phyloP scores from a whole-genome alignment of 768 basidiomycete genomes.

The Stropharia rugosoannulata region DNA sequence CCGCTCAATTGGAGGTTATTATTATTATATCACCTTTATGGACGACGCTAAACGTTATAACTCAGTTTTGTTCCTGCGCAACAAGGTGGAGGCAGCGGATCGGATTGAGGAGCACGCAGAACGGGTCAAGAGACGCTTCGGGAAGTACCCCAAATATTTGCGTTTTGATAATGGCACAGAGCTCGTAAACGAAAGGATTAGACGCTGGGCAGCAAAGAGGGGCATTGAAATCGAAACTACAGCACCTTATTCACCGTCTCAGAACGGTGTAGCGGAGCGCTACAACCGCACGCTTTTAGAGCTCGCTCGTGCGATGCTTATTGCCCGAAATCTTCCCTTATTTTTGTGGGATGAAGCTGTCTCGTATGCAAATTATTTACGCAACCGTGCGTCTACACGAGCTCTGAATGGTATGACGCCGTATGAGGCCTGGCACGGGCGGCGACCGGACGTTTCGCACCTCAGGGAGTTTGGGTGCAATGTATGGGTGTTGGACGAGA shows the following conservation, averaged over 20 bases:
- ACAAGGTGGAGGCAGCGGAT: slow-evolving; percentile 13
- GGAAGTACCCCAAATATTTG: slow-evolving; percentile 6
- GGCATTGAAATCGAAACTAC: slow-evolving; percentile 31
- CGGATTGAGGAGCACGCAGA: slow-evolving; percentile 16
- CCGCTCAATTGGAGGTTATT: slow-evolving; percentile 17
- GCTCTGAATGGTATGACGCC: slow-evolving; percentile 21
- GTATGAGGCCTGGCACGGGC: slow-evolving; percentile 15
- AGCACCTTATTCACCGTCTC: slow-evolving; percentile 33
- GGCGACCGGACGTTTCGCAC: slow-evolving; percentile 20
- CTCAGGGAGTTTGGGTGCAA: slow-evolving; percentile 24
- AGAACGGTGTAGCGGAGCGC: slow-evolving; percentile 40
- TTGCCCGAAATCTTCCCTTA: slow-evolving; percentile 21
- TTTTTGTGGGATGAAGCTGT: slow-evolving; percentile 32
- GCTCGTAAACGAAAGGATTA: slow-evolving; percentile 22
- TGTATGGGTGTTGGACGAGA: slow-evolving; percentile 21
- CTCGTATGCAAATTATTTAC: slow-evolving; percentile 22
- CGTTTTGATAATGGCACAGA: slow-evolving; percentile 31
- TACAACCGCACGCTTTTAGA: slow-evolving; percentile 33
- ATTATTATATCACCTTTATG: slow-evolving; percentile 27
- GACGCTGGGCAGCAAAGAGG: slow-evolving; percentile 15
- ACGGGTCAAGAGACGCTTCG: slow-evolving; percentile 10
- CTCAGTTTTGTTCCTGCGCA: slow-evolving; percentile 14
- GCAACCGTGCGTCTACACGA: slow-evolving; percentile 24
- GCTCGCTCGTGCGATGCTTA: slow-evolving; percentile 30
- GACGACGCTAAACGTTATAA: slow-evolving; percentile 12